Evolutionary conservation across 345 rosid species (phyloP).

Genomic region (Lagerstroemia speciosa): DNA sequence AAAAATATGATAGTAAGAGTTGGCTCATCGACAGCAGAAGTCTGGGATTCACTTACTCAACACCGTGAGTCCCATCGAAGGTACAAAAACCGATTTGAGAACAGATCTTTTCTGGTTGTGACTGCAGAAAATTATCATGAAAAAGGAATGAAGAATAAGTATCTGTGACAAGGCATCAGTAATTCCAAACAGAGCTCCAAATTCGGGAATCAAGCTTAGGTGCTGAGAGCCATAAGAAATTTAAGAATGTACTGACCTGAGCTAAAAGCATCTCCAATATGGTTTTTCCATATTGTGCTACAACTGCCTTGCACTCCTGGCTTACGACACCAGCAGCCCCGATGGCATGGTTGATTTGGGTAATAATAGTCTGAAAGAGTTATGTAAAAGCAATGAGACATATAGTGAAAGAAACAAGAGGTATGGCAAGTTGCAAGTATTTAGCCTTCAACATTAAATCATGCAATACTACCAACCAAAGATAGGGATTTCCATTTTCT

Average conservation of each 20-base stretch:
- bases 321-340: constrained; percentile 72
- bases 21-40: neutral
- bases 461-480: neutral
- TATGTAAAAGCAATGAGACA: neutral
- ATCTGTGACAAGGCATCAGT: neutral
- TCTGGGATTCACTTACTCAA: constrained; percentile 37
- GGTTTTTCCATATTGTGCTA: constrained; percentile 60
- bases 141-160: neutral
- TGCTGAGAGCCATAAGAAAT: neutral
- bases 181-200: neutral
- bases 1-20: neutral
- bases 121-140: constrained; percentile 22
- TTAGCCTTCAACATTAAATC: neutral
- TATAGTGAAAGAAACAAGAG: neutral
- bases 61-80: constrained; percentile 59
- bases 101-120: constrained; percentile 64
- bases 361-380: constrained; percentile 40
- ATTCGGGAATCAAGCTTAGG: neutral
- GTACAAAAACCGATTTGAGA: constrained; percentile 72
- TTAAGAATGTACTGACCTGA: constrained; percentile 26
- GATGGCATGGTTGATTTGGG: constrained; percentile 78
- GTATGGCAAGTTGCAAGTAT: neutral
- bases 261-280: constrained; percentile 54
- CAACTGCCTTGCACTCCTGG: constrained; percentile 65
- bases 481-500: neutral